Percentiles rank a stretch among this genome's conserved stretches.
Evolutionary conservation across 2,329 filamentous ascomycete species (phyloP).

Genomic region (Alternaria burnsii): DNA sequence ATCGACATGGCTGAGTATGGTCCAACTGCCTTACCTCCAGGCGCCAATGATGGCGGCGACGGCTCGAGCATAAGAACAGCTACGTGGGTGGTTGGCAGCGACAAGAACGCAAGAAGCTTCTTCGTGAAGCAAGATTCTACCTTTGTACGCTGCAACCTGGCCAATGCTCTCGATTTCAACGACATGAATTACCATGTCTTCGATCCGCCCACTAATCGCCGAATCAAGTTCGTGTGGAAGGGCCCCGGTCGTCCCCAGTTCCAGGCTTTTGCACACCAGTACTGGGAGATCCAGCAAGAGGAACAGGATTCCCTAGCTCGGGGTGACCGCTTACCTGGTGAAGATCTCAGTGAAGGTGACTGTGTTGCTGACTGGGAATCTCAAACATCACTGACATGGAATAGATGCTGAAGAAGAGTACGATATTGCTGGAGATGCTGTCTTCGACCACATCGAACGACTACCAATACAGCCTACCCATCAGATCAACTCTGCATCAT

Average conservation of each 20-base stretch:
- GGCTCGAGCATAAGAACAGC: not conserved
- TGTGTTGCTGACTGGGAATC: too few relatives aligned
- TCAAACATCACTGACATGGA: not conserved
- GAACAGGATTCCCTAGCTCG: not conserved
- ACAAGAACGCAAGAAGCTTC: conserved; percentile 1
- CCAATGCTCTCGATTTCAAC: not conserved
- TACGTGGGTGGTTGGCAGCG: not conserved
- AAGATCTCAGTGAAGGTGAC: not conserved
- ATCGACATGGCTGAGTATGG: not conserved
- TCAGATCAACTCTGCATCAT: not conserved
- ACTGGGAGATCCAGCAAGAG: not conserved
- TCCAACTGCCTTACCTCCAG: not conserved
- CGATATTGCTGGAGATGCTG: not conserved
- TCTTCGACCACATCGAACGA: not conserved
- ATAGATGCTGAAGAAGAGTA: not conserved
- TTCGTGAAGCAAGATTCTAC: not conserved
- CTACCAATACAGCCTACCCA: too few relatives aligned
- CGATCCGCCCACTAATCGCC: not conserved
- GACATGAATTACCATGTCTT: not conserved
- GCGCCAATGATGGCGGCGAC: not conserved
- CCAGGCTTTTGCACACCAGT: not conserved
- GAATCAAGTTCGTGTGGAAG: not conserved
- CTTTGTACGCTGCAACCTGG: conserved; percentile 1
- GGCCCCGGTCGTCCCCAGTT: not conserved
- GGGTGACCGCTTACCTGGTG: not conserved